Base-by-base conservation (phyloP, 257 asterid genomes). In the Leonotis leonurus region DNA sequence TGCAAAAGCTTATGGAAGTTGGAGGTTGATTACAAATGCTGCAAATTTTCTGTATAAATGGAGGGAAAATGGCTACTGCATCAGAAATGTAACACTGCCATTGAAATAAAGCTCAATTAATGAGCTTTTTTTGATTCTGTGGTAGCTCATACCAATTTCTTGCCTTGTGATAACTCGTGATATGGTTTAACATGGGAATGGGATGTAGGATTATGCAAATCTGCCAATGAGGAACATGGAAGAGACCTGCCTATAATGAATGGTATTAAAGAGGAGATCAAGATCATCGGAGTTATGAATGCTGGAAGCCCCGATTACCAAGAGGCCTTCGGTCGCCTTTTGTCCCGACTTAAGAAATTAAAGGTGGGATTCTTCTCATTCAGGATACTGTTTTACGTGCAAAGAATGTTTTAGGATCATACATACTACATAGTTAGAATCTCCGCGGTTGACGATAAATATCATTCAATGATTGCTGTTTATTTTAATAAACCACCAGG, bases 261-360 rank as follows among this genome's bases (percentile, higher is more conserved):
- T 72, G 99, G 99, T 26, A 93, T 93, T 75, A 89, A 84, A 72
- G 99, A 93, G 77, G 95, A 89, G 81, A 87, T 89, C 56, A 93
- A 93, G 81, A 87, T 85, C 64, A 64, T 87, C 14, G 97, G 94
- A 39, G 99, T 93, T 64, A 75, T 93, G 81, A 92, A 82, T 67
- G 70, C 81, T 1, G 91, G 87, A 12, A 81, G 85, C 85, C 92
- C 95, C 11, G 82, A 78, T 35, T 87, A 85, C 77, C 97, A 81
- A 80, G 99, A 93, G 20, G 78, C 80, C 62, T 85, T 93, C 32
- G 70, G 37, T 57, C 79, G 71, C 72, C 89, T 93, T 22, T 59
- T 73, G 36, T 66, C 79, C 12, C 91, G 99, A 2, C 87, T 93
- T 72, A 81, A 87, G 75, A 81, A 35, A 60, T 65, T 93, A 41